Base-by-base conservation (phyloP, 129 eudicot genomes). In the Helianthus tuberosus region DNA sequence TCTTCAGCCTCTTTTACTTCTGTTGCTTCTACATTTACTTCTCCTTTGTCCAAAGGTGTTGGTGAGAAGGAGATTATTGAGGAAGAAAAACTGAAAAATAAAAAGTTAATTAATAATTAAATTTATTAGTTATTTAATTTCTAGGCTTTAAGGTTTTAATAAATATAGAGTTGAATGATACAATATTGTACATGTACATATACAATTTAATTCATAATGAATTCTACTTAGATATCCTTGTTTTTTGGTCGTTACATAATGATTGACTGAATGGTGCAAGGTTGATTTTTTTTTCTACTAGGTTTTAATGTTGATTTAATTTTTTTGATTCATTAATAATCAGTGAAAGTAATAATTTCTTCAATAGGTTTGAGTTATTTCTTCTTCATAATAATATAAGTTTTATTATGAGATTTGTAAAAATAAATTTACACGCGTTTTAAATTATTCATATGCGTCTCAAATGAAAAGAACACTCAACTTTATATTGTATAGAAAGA, bases 1-100 rank as follows among this genome's bases (percentile, higher is more conserved):
- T 73, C 75, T 44, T 39, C 80, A 38, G 63, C 80, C 25, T 84
- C 92, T 12, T 86, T 77, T 72, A 67, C 71, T 68, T 87, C 93
- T 29, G 89, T 91, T 27, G 85, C 84, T 73, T 85, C 88, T 48
- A 83, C 66, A 44, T 75, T 82, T 39, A 80, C 72, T 59, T 65
- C 85, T 60, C 78, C 83, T 64, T 32, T 66, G 38, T 79, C 82
- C 67, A 79, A 79, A 58, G 49, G 58, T 38, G 71, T 51, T 57
- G 68, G 49, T 61, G 70, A 72, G 70, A 20, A 72, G 50, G 63
- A 71, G 71, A 80, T 82, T 73, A 75, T 78, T 10, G 39, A 58
- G 16, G 43, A 60, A 60, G 38, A 25, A 60, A 27, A 60, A 59
- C 20, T 36, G 79, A 79, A 70, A 38, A 75, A 67, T 46, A 62